Evolutionary conservation across 345 rosid species (phyloP).

Genomic region (Aquilaria sinensis): DNA sequence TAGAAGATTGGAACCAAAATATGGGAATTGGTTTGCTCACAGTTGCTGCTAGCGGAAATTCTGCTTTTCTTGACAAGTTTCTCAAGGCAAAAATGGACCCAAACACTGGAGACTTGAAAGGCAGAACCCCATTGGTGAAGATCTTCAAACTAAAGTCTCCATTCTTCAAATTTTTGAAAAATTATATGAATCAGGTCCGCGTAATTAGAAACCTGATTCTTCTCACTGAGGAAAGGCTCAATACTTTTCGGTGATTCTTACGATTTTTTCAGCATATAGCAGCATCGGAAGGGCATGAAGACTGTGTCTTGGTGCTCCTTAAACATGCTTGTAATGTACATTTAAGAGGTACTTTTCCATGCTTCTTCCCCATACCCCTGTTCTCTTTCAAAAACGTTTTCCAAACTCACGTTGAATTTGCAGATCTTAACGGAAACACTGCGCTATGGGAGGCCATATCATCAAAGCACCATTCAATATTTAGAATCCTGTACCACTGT

Average conservation of each 20-base stretch:
- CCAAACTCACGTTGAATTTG: not conserved
- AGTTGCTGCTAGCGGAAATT: conserved; percentile 56
- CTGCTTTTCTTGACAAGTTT: conserved; percentile 78
- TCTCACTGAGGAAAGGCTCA: not conserved
- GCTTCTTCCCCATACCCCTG: not conserved
- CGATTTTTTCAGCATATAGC: conserved; percentile 64
- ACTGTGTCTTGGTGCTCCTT: conserved; percentile 65
- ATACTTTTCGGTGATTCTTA: not conserved
- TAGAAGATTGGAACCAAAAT: conserved; percentile 39
- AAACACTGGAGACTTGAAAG: conserved; percentile 56
- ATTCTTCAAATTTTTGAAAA: not conserved
- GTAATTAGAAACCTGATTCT: not conserved
- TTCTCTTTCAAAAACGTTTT: not conserved
- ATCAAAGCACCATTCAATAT: conserved; percentile 50
- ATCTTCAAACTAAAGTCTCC: not conserved
- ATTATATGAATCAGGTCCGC: not conserved
- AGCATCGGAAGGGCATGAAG: conserved; percentile 82
- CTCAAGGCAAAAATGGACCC: conserved; percentile 77
- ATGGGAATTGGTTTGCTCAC: conserved; percentile 46
- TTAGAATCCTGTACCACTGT: conserved; percentile 55
- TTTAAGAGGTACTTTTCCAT: conserved; percentile 42
- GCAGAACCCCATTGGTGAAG: conserved; percentile 73
- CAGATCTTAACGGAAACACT: conserved; percentile 68
- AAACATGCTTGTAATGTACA: conserved; percentile 74
- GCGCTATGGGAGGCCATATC: conserved; percentile 80